Percentiles rank a stretch among this genome's conserved stretches.
phyloP scores from a whole-genome alignment of 2,329 filamentous ascomycete genomes.

The Stagonosporopsis tanaceti region DNA sequence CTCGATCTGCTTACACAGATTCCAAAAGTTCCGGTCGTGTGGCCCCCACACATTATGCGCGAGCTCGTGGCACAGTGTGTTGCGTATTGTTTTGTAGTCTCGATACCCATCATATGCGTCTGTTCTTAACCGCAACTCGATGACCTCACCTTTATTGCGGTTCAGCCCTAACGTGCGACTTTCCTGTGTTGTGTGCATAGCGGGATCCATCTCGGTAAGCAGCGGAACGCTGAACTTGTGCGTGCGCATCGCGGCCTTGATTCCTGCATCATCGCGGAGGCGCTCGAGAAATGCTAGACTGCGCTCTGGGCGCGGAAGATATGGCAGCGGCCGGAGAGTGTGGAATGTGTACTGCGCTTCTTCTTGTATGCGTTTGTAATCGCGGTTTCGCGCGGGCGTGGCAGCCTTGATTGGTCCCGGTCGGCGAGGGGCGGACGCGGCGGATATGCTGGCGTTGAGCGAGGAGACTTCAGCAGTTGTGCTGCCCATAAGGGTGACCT shows the following conservation, averaged over 20 bases:
- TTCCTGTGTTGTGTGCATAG: conserved; percentile 82
- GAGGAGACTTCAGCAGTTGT: conserved; percentile 67
- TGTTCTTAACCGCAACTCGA: conserved; percentile 88
- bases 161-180: conserved; percentile 85
- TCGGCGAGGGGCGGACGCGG: conserved; percentile 51
- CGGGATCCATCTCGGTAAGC: conserved; percentile 94
- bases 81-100: conserved; percentile 89
- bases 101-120: conserved; percentile 94
- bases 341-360: conserved; percentile 81
- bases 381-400: conserved; percentile 51
- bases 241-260: conserved; percentile 81
- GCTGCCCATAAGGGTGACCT: conserved; percentile 71
- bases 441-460: conserved; percentile 53
- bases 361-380: conserved; percentile 61
- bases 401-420: conserved; percentile 52
- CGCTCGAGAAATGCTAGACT: conserved; percentile 76
- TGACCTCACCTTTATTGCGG: conserved; percentile 84
- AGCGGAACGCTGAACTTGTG: conserved; percentile 86
- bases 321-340: conserved; percentile 74
- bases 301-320: conserved; percentile 78
- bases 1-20: conserved; percentile 86
- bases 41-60: conserved; percentile 88
- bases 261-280: conserved; percentile 82
- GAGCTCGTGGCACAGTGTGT: conserved; percentile 93
- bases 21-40: conserved; percentile 90